These are phyloP conservation scores for Calophaca sinica DNA, from an alignment of 306 rosid genomes.

Conservation along the genomic window DNA sequence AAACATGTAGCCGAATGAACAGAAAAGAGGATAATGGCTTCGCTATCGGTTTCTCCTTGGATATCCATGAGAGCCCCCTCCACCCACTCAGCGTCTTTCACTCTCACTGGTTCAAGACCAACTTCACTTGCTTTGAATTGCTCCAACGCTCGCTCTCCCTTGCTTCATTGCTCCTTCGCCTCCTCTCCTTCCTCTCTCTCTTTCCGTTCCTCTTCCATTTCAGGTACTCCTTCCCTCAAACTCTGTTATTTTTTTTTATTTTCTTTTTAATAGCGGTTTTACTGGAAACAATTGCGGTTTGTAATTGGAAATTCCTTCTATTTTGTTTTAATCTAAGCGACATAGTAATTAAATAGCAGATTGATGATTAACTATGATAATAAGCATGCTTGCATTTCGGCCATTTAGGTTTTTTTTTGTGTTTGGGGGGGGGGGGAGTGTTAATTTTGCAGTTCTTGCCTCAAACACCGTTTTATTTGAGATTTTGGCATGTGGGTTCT, in stretches of 20 bases:
- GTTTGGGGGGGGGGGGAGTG: background rate
- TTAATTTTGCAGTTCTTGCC: background rate
- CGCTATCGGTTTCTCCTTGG: constrained; percentile 38
- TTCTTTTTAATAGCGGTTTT: background rate
- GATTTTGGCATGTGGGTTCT: background rate
- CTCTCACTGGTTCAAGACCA: constrained; percentile 12
- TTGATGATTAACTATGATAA: constrained; percentile 4
- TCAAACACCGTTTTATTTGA: background rate
- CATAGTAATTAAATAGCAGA: background rate
- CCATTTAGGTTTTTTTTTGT: too few relatives aligned
- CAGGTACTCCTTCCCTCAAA: constrained; percentile 37
- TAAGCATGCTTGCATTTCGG: background rate
- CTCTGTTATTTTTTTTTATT: background rate
- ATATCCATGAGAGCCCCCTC: constrained; percentile 17
- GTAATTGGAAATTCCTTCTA: background rate
- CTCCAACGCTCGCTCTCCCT: constrained; percentile 11
- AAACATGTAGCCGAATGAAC: background rate
- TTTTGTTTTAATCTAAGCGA: background rate
- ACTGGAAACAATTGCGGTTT: background rate
- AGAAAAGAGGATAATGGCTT: constrained; percentile 44
- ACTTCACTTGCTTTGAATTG: constrained; percentile 12
- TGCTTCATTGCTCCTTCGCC: constrained; percentile 43
- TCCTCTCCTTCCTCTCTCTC: constrained; percentile 43
- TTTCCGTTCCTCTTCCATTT: constrained; percentile 33
- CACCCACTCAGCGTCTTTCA: constrained; percentile 11